phyloP scores from a whole-genome alignment of 2,329 filamentous ascomycete species.

The Diplodia intermedia region DNA sequence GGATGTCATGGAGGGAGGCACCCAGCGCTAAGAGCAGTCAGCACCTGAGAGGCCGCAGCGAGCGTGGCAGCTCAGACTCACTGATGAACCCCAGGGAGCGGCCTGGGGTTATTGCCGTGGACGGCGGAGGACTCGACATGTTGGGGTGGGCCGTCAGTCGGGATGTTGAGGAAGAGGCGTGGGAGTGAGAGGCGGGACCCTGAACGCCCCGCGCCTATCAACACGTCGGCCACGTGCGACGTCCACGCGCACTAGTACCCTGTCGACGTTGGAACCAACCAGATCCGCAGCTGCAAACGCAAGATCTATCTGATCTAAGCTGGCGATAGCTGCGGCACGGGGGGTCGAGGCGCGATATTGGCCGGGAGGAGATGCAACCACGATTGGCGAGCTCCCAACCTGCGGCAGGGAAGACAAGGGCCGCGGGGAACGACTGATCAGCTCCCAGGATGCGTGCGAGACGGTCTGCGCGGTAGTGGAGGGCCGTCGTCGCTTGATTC shows the following conservation, averaged over 20 bases:
- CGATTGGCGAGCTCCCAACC: constrained; percentile 21
- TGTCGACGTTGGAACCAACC: constrained; percentile 4
- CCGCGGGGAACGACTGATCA: not conserved
- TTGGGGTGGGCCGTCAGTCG: not conserved
- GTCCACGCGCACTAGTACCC: constrained; percentile 24
- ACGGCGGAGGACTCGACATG: constrained; percentile 30
- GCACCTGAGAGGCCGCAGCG: not conserved
- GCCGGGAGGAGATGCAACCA: constrained; percentile 9
- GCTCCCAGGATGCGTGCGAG: not conserved
- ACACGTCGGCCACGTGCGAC: constrained; percentile 17
- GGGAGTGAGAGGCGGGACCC: constrained; percentile 22
- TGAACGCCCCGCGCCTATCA: constrained; percentile 28
- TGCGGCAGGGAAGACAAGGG: constrained; percentile 6
- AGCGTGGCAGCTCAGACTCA: constrained; percentile 35
- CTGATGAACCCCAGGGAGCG: constrained; percentile 51
- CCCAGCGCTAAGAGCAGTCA: constrained; percentile 70
- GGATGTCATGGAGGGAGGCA: constrained; percentile 86
- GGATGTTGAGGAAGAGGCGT: constrained; percentile 19
- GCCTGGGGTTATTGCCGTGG: constrained; percentile 37
- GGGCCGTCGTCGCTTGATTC: not conserved
- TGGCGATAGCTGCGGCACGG: constrained; percentile 1
- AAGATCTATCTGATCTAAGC: constrained; percentile 13
- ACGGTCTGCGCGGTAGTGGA: not conserved
- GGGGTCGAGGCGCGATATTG: constrained; percentile 2
- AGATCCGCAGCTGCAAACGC: constrained; percentile 8